These are phyloP conservation scores for Styphnolobium japonicum DNA, from an alignment of 306 rosid species.

Conservation along the genomic window DNA sequence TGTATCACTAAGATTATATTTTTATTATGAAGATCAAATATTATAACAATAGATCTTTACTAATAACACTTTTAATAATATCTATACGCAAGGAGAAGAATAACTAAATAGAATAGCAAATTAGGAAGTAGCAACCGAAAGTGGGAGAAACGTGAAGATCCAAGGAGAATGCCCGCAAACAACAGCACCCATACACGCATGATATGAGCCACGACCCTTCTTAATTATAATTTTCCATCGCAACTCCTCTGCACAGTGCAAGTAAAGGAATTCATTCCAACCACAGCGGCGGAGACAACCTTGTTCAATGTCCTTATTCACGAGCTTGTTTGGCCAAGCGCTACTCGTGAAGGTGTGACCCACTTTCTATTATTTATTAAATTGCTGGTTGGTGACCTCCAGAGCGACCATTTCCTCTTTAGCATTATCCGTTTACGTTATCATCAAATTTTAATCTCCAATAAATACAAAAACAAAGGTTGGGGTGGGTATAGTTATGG, in stretches of 20 bases:
- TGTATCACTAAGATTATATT: too few relatives aligned
- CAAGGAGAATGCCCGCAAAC: background rate
- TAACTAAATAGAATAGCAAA: too few relatives aligned
- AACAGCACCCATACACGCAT: background rate
- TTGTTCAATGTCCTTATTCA: constrained; percentile 24
- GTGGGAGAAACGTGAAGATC: background rate
- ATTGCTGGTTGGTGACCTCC: background rate
- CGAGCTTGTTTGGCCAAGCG: constrained; percentile 18
- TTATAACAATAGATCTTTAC: too few relatives aligned
- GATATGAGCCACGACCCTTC: background rate
- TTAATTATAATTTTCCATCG: background rate
- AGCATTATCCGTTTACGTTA: constrained; percentile 12
- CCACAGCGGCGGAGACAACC: background rate
- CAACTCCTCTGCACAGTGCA: background rate
- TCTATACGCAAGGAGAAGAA: too few relatives aligned
- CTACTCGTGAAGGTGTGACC: constrained; percentile 42
- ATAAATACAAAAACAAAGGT: constrained; percentile 3
- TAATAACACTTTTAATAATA: too few relatives aligned
- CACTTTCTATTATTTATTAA: constrained; percentile 24
- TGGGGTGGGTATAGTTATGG: constrained; percentile 26
- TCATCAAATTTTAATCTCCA: constrained; percentile 11
- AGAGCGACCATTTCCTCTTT: background rate
- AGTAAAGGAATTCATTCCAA: background rate
- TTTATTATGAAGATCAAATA: too few relatives aligned
- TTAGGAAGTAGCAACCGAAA: background rate